Evolutionary conservation across 805 yeast genomes (phyloP).

Genomic region (Monosporozyma yasuniensis): DNA sequence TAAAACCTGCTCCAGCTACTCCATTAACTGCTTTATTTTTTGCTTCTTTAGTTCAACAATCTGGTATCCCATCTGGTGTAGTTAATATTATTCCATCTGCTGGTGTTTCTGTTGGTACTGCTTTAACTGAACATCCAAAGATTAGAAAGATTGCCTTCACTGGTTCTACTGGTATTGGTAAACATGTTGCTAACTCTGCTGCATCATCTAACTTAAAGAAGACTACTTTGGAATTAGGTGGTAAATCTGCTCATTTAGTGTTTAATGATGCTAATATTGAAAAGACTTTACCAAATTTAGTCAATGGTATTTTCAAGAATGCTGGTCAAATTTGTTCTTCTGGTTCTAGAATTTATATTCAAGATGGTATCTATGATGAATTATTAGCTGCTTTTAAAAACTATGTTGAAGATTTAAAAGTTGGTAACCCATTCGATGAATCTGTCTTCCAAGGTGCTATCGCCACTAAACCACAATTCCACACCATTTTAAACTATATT

Average conservation of each 20-base stretch:
- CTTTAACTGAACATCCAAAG: slow-evolving; percentile 57
- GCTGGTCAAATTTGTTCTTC: slow-evolving; percentile 81
- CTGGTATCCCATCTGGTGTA: slow-evolving; percentile 70
- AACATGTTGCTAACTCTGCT: slow-evolving; percentile 58
- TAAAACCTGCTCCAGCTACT: slow-evolving; percentile 72
- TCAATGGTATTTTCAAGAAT: slow-evolving; percentile 65
- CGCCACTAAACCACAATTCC: slow-evolving; percentile 42
- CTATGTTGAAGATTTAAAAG: slow-evolving; percentile 51
- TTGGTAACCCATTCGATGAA: slow-evolving; percentile 69
- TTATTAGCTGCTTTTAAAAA: slow-evolving; percentile 49
- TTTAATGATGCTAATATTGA: slow-evolving; percentile 59
- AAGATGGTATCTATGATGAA: slow-evolving; percentile 60
- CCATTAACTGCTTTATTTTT: slow-evolving; percentile 64
- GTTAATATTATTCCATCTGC: slow-evolving; percentile 66
- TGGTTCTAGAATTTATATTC: slow-evolving; percentile 71
- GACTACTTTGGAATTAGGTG: slow-evolving; percentile 75
- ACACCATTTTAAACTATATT: slow-evolving; percentile 59
- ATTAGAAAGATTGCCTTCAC: slow-evolving; percentile 74
- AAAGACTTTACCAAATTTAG: slow-evolving; percentile 41
- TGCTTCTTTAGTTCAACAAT: slow-evolving; percentile 52
- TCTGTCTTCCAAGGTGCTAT: slow-evolving; percentile 70
- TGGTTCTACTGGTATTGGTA: slow-evolving; percentile 73
- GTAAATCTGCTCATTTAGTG: slow-evolving; percentile 71
- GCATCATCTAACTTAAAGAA: slow-evolving; percentile 65
- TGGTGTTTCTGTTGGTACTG: slow-evolving; percentile 65